phyloP scores from a whole-genome alignment of 192 early-diverging fungal genomes.

The Entomortierella lignicola region DNA sequence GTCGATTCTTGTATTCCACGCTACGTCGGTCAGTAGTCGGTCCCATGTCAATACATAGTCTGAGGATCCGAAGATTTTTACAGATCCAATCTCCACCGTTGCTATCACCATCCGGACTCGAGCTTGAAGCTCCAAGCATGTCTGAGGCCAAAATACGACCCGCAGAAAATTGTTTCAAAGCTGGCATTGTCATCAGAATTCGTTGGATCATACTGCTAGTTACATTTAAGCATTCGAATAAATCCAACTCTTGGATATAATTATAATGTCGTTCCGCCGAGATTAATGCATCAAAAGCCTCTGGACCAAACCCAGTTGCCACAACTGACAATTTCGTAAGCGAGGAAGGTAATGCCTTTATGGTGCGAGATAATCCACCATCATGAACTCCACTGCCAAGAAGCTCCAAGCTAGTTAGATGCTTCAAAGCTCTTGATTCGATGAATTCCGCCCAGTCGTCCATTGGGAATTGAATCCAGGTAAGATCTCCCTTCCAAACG shows the following conservation, averaged over 20 bases:
- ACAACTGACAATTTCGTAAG: background rate
- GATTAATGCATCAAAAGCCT: background rate
- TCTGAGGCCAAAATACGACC: background rate
- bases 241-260: background rate
- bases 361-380: background rate
- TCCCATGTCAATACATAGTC: background rate
- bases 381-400: background rate
- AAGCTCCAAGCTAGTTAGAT: background rate
- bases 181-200: background rate
- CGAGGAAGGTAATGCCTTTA: background rate
- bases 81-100: background rate
- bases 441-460: background rate
- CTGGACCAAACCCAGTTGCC: background rate
- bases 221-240: background rate
- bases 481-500: background rate
- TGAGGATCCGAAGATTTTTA: background rate
- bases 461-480: background rate
- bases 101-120: background rate
- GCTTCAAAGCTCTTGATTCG: background rate
- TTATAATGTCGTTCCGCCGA: background rate
- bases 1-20: background rate
- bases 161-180: background rate
- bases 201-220: background rate
- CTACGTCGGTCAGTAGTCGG: background rate
- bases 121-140: background rate